A percentile compares a stretch with the other conserved stretches of the same genome.
Conservation (phyloP, 2,329 filamentous ascomycete species). For the Sporothrix brunneoviolacea region DNA sequence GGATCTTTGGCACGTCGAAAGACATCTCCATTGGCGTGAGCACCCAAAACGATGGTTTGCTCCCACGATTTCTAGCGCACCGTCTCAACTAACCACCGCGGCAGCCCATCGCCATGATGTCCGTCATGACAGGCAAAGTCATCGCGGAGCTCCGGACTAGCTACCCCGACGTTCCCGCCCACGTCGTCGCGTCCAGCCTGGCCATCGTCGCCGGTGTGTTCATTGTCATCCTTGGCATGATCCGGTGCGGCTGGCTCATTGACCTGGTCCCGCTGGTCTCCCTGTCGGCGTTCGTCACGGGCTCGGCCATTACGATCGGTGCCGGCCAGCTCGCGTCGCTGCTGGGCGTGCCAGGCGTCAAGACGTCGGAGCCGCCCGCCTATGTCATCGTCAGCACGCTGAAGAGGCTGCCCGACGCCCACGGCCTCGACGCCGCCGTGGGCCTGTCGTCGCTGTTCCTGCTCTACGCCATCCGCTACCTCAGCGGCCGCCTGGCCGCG, state of each 20-base stretch:
- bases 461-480: conserved; percentile 57
- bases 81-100: too few species aligned
- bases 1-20: conserved; percentile 78
- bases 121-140: conserved; percentile 43
- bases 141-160: conserved; percentile 31
- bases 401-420: conserved; percentile 34
- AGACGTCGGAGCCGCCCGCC: conserved; percentile 40
- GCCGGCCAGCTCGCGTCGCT: conserved; percentile 39
- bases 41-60: too few species aligned
- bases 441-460: conserved; percentile 61
- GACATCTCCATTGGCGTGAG: conserved; percentile 70
- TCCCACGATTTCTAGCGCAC: too few species aligned
- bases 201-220: conserved; percentile 39
- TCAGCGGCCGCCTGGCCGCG: conserved; percentile 54
- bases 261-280: conserved; percentile 46
- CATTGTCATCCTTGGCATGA: conserved; percentile 38
- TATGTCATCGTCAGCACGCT: conserved; percentile 38
- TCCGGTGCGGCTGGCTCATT: conserved; percentile 43
- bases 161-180: conserved; percentile 28
- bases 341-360: conserved; percentile 37
- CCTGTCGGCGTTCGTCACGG: conserved; percentile 45
- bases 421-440: conserved; percentile 60
- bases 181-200: conserved; percentile 37
- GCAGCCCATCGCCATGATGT: conserved; percentile 51
- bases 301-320: conserved; percentile 45